Percentiles rank a stretch among this genome's conserved stretches.
phyloP scores from a whole-genome alignment of 129 eudicot species.

The Artemisia annua region DNA sequence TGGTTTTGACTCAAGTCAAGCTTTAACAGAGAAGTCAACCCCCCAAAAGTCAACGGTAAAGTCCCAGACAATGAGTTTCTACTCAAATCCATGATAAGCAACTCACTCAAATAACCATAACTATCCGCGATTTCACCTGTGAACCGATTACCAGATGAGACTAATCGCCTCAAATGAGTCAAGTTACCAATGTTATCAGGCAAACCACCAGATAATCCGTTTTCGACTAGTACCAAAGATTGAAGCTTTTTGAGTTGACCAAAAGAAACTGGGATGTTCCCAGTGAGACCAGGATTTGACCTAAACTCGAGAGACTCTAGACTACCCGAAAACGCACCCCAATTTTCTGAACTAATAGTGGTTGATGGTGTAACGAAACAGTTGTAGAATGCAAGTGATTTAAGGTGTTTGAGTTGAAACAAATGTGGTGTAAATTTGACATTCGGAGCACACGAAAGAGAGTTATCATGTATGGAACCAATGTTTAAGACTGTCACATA shows the following conservation, averaged over 20 bases:
- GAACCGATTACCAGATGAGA: slow-evolving; percentile 48
- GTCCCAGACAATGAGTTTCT: slow-evolving; percentile 57
- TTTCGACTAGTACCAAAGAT: slow-evolving; percentile 56
- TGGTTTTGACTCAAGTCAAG: slow-evolving; percentile 67
- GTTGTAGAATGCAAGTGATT: slow-evolving; percentile 58
- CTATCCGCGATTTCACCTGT: slow-evolving; percentile 41
- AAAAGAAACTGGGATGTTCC: slow-evolving; percentile 46
- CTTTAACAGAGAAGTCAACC: slow-evolving; percentile 62
- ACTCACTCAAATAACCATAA: slow-evolving; percentile 45
- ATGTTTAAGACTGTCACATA: slow-evolving; percentile 58
- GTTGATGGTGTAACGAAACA: slow-evolving; percentile 50
- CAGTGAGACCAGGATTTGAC: slow-evolving; percentile 57
- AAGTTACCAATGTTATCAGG: slow-evolving; percentile 49
- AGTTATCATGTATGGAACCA: slow-evolving; percentile 75
- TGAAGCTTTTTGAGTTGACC: slow-evolving; percentile 60
- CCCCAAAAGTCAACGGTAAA: slow-evolving; percentile 47
- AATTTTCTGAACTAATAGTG: slow-evolving; percentile 39
- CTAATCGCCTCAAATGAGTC: slow-evolving; percentile 44
- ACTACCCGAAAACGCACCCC: slow-evolving; percentile 43
- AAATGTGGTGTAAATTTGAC: slow-evolving; percentile 49
- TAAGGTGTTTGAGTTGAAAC: slow-evolving; percentile 56
- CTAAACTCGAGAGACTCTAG: slow-evolving; percentile 64
- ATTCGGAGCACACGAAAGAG: slow-evolving; percentile 52
- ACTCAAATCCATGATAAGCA: slow-evolving; percentile 66
- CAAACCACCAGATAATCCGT: slow-evolving; percentile 51